Evolutionary conservation across 352 stramenopile genomes (phyloP), one percentile per base, ranked within the genome.

Genomic region (Globisporangium nunn): DNA sequence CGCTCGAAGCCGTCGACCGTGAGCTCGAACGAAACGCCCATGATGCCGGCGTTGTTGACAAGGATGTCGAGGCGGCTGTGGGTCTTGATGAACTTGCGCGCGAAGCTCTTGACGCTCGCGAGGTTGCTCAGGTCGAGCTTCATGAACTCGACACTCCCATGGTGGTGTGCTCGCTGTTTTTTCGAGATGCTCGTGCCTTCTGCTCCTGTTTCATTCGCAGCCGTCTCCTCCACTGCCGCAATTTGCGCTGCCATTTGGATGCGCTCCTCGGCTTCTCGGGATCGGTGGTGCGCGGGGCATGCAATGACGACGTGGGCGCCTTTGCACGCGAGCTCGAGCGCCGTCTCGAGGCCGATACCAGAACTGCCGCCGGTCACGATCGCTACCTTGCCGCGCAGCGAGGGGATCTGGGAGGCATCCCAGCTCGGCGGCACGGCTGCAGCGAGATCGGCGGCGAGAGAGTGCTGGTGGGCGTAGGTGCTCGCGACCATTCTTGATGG

Each of bases 41-140:
- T 67, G 29, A 80, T 67, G 41, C 62, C 71, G 12, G 71, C 71
- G 30, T 79, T 79, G 59, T 75, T 74, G 51, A 79, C 45, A 15
- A 79, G 59, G 11, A 79, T 64, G 46, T 76, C 61, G 17, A 79
- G 52, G 0, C 56, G 68, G 4, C 37, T 60, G 45, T 65, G 37
- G 7, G 61, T 69, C 45, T 70, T 60, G 18, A 62, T 41, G 46
- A 75, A 74, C 33, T 64, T 59, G 12, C 58, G 52, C 37, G 62
- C 64, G 50, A 82, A 82, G 28, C 44, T 52, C 44, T 62, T 64
- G 50, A 77, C 64, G 29, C 60, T 62, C 12, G 60, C 35, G 7
- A 82, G 45, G 41, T 64, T 59, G 30, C 52, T 64, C 28, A 78
- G 43, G 56, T 79, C 70, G 14, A 79, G 56, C 52, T 74, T 63